A percentile compares a stretch with the other conserved stretches of the same genome.
These are phyloP conservation scores for Beta vulgaris DNA, from an alignment of 148 eudicot genomes.

Conservation along the genomic window DNA sequence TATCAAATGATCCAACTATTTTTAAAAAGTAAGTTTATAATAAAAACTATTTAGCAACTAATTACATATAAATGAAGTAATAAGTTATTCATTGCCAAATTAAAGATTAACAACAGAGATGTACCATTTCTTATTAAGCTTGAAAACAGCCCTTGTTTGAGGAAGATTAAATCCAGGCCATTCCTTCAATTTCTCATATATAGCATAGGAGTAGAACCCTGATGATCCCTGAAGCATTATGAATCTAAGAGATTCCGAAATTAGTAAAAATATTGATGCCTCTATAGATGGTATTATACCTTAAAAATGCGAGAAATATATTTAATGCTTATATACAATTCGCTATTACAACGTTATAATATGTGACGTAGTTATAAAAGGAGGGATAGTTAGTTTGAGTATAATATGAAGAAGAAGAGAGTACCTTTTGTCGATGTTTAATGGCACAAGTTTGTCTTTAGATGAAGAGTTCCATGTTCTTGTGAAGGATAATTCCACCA, in stretches of 20 bases:
- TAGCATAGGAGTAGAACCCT: conserved; percentile 42
- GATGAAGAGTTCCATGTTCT: conserved; percentile 73
- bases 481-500: conserved; percentile 78
- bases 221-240: conserved; percentile 42
- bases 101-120: neutral
- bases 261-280: too few relatives aligned
- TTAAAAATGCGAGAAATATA: too few relatives aligned
- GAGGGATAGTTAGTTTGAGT: neutral
- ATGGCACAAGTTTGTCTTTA: conserved; percentile 55
- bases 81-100: neutral
- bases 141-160: conserved; percentile 80
- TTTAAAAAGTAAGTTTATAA: too few relatives aligned
- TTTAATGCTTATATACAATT: too few relatives aligned
- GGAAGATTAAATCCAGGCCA: conserved; percentile 82
- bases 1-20: too few relatives aligned
- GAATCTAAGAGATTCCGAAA: conserved; percentile 24
- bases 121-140: conserved; percentile 76
- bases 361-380: too few relatives aligned
- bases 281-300: too few relatives aligned
- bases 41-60: too few relatives aligned
- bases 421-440: conserved; percentile 88
- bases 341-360: too few relatives aligned
- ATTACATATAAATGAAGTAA: neutral
- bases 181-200: conserved; percentile 44
- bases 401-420: neutral